Conservation (phyloP, 2,329 filamentous ascomycete genomes). For the Paecilomyces sp. region DNA sequence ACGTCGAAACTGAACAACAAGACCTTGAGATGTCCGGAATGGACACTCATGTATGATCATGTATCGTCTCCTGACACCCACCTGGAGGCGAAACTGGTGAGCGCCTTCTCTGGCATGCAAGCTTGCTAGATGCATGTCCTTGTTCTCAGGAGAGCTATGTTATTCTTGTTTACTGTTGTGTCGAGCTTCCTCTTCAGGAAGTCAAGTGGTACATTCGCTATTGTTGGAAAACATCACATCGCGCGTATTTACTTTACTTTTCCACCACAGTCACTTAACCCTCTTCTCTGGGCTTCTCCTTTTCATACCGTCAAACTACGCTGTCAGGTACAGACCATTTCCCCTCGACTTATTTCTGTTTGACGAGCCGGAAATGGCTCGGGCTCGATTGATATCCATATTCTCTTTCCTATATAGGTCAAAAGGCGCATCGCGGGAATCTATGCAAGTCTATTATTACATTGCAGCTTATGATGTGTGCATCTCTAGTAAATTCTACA, state of each 20-base stretch:
- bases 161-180: background rate
- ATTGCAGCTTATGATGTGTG: background rate
- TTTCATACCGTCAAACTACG: background rate
- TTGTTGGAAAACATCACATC: background rate
- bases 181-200: background rate
- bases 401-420: background rate
- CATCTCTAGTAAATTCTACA: background rate
- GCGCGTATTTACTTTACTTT: background rate
- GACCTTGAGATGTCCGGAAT: background rate
- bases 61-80: background rate
- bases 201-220: background rate
- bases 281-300: background rate
- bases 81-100: background rate
- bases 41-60: background rate
- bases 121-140: background rate
- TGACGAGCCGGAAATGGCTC: background rate
- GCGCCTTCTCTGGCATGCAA: background rate
- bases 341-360: background rate
- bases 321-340: background rate
- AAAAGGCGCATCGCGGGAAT: background rate
- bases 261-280: background rate
- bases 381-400: background rate
- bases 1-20: background rate
- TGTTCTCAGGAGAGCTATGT: background rate
- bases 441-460: background rate